Evolutionary conservation across 2,329 filamentous ascomycete genomes (phyloP).

Genomic region (Neonectria sp.): DNA sequence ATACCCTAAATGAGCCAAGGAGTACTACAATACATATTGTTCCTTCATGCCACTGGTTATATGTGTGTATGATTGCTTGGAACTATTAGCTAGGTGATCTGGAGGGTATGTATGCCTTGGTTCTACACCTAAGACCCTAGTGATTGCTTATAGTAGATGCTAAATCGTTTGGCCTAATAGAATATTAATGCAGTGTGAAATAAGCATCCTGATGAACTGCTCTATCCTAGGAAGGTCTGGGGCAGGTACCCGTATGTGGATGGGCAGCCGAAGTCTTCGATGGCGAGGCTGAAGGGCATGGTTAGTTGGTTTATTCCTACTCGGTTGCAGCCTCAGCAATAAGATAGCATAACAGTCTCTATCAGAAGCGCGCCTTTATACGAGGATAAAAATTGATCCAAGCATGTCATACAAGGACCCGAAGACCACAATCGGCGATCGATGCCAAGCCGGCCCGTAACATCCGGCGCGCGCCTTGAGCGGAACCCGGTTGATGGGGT

Average conservation of each 20-base stretch:
- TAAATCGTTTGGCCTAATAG: conserved; percentile 14
- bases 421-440: too few species aligned
- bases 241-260: neutral
- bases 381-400: too few species aligned
- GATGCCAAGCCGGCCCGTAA: too few species aligned
- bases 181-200: neutral
- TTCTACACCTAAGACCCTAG: conserved; percentile 5
- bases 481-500: too few species aligned
- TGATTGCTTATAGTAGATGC: conserved; percentile 8
- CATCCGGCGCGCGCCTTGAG: too few species aligned
- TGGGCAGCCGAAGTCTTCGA: neutral
- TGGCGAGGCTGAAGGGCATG: neutral
- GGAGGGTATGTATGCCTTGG: conserved; percentile 10
- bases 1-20: too few species aligned
- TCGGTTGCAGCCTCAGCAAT: neutral
- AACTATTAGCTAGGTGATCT: conserved; percentile 7
- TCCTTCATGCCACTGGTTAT: conserved; percentile 1
- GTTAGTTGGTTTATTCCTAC: neutral
- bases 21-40: conserved; percentile 3
- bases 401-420: too few species aligned
- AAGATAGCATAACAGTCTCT: neutral
- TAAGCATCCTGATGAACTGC: conserved; percentile 4
- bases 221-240: neutral
- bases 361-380: neutral
- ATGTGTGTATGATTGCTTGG: conserved; percentile 7